Evolutionary conservation across 2,329 filamentous ascomycete species (phyloP), one percentile per base, ranked within the genome.

Genomic region (Elsinoe australis): DNA sequence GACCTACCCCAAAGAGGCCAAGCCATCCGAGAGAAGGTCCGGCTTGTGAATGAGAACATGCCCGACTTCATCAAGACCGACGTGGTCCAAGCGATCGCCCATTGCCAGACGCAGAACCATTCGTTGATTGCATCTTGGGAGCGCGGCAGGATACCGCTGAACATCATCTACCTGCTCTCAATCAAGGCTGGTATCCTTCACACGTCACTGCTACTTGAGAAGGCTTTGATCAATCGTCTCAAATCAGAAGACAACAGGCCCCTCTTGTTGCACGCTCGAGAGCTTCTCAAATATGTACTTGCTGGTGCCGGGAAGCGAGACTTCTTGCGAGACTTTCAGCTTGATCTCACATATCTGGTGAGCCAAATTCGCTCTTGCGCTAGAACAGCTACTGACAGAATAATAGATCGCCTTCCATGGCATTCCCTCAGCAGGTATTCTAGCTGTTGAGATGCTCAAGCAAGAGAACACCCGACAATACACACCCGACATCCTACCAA

Each of bases 141-240:
- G n/a, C 24, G 35, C 8, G 32, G 21, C 17, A 31, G 64, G 0
- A 53, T 61, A 0, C 56, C 59, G 0, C 51, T 74, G 0, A 73
- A 73, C 45, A 63, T 65, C 4, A 63, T 72, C 2, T 66, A 75
- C 10, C 58, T 79, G 1, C 50, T 64, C 1, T 60, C 58, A 38
- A 59, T 75, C 1, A 65, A 67, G 2, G 64, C 78, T 2, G 68
- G 73, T 17, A 70, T 76, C 36, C 60, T 79, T 0, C 72, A 79
- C 33, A 80, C 79, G 31, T 64, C 76, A 2, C 80, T 82, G 50
- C 70, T 82, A 7, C 63, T 80, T 4, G 74, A 81, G 49, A 67
- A 79, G 12, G 67, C 80, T 0, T 61, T 81, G 6, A 65, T 74
- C 17, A 75, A 73, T 14, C 64, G 65, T 34, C 58, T 61, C 3